Base-by-base conservation (phyloP, 169 alveolate genomes). In the Eimeria falciformis region DNA sequence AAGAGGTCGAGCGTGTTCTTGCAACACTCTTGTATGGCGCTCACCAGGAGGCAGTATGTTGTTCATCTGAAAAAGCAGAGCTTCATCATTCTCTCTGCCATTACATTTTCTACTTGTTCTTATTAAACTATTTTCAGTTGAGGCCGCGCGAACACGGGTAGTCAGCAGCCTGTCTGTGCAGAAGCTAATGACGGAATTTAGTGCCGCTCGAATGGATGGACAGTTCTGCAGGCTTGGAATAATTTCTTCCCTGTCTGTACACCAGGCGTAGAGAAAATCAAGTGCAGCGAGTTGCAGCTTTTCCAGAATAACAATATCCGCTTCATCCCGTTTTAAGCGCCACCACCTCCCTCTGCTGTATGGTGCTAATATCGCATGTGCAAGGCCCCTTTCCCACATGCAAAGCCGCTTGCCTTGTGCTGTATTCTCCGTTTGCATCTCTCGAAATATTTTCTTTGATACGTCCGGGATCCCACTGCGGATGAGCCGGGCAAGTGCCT, bases 1-100 rank as follows among this genome's bases (percentile, higher is more conserved):
- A 45, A 90, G 71, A 62, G 87, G 87, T 71, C 71, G 21, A 4
- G 87, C 87, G 25, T 46, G 75, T 56, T 40, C 58, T 66, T 40
- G 29, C 27, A 55, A 18, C 47, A 45, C 62, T 85, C 91, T 29
- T 53, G 17, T 29, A 56, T 56, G 90, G 18, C 90, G 23, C 6
- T 47, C 69, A 3, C 25, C 69, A 2, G 87, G 87, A 17, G 87
- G 87, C 29, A 78, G 71, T 5, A 37, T 50, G 23, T 18, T n/a
- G 40, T 37, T 5, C 27, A 62, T 71, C 29, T 27, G 62, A 5
- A 27, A 53, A 53, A 1, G n/a, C 0, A 12, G 65, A 17, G 65
- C 65, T 12, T 21, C 3, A 12, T 53, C 65, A 12, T 1, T 3
- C 17, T 53, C 65, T 53, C 25, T 53, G 25, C 17, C 65, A 53